Evolutionary conservation across 2,329 filamentous ascomycete genomes (phyloP).

Genomic region (Xylaria sp.): DNA sequence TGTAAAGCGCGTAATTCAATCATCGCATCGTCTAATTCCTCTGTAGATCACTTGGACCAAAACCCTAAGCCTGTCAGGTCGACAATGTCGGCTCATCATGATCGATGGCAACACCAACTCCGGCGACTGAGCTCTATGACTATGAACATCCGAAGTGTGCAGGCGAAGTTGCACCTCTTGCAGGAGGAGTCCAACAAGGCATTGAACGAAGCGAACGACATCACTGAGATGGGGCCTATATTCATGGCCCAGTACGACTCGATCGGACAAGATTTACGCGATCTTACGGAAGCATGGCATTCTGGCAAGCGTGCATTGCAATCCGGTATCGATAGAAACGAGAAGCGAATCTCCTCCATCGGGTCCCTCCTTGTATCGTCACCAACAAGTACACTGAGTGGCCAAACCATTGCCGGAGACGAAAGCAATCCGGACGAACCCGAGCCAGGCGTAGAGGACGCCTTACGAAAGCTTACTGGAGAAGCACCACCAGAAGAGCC

Average conservation of each 20-base stretch:
- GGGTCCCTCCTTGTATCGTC: slow-evolving; percentile 48
- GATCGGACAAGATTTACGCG: slow-evolving; percentile 79
- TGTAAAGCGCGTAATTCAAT: slow-evolving; percentile 12
- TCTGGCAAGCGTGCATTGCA: slow-evolving; percentile 78
- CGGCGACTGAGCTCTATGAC: slow-evolving; percentile 84
- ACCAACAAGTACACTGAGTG: slow-evolving; percentile 59
- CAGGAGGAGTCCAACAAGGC: slow-evolving; percentile 82
- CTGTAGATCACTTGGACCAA: slow-evolving; percentile 33
- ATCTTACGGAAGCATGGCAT: slow-evolving; percentile 79
- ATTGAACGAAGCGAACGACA: slow-evolving; percentile 66
- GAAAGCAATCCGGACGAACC: slow-evolving; percentile 52
- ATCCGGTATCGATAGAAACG: slow-evolving; percentile 74
- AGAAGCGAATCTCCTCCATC: slow-evolving; percentile 61
- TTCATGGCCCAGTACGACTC: slow-evolving; percentile 89
- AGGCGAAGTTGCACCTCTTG: slow-evolving; percentile 89
- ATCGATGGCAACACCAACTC: slow-evolving; percentile 80
- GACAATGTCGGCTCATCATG: slow-evolving; percentile 65
- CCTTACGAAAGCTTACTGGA: slow-evolving; percentile 73
- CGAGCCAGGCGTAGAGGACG: slow-evolving; percentile 48
- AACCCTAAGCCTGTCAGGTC: slow-evolving; percentile 53
- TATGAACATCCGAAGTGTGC: slow-evolving; percentile 81
- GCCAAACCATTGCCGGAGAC: slow-evolving; percentile 57
- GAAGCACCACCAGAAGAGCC: slow-evolving; percentile 60
- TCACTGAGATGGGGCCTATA: slow-evolving; percentile 69
- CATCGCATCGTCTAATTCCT: slow-evolving; percentile 1